phyloP scores from a whole-genome alignment of 2,329 filamentous ascomycete genomes.

The Metarhizium anisopliae region DNA sequence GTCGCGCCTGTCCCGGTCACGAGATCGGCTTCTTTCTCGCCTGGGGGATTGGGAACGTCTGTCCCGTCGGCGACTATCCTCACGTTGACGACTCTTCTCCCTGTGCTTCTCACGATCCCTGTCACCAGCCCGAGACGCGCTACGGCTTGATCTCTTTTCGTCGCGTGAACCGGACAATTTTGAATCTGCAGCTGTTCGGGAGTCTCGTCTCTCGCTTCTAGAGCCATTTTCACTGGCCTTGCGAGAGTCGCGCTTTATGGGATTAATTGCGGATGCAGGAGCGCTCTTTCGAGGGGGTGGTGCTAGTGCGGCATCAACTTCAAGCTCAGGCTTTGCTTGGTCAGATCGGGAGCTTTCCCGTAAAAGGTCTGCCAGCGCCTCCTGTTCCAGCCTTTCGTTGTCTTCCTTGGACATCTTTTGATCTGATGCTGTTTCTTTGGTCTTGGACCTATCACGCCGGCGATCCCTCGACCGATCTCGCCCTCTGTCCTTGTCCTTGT shows the following conservation, averaged over 20 bases:
- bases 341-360: slow-evolving; percentile 47
- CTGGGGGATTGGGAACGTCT: slow-evolving; percentile 30
- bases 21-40: slow-evolving; percentile 25
- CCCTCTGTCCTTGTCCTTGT: slow-evolving; percentile 13
- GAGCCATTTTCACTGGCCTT: slow-evolving; percentile 23
- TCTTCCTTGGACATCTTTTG: slow-evolving; percentile 49
- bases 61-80: slow-evolving; percentile 23
- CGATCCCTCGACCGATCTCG: slow-evolving; percentile 22
- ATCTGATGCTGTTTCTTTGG: slow-evolving; percentile 31
- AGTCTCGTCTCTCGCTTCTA: slow-evolving; percentile 26
- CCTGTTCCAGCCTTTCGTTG: slow-evolving; percentile 46
- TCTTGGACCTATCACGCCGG: slow-evolving; percentile 22
- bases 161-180: slow-evolving; percentile 16
- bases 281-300: slow-evolving; percentile 44
- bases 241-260: slow-evolving; percentile 36
- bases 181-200: slow-evolving; percentile 16
- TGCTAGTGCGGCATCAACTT: slow-evolving; percentile 45
- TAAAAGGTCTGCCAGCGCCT: slow-evolving; percentile 48
- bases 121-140: slow-evolving; percentile 20
- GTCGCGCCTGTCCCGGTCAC: slow-evolving; percentile 24
- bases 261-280: slow-evolving; percentile 50
- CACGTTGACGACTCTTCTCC: slow-evolving; percentile 20
- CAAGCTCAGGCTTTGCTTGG: slow-evolving; percentile 42
- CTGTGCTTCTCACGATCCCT: slow-evolving; percentile 17
- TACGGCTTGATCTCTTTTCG: slow-evolving; percentile 24